phyloP scores from a whole-genome alignment of 306 rosid genomes.

The Rosa multiflora region DNA sequence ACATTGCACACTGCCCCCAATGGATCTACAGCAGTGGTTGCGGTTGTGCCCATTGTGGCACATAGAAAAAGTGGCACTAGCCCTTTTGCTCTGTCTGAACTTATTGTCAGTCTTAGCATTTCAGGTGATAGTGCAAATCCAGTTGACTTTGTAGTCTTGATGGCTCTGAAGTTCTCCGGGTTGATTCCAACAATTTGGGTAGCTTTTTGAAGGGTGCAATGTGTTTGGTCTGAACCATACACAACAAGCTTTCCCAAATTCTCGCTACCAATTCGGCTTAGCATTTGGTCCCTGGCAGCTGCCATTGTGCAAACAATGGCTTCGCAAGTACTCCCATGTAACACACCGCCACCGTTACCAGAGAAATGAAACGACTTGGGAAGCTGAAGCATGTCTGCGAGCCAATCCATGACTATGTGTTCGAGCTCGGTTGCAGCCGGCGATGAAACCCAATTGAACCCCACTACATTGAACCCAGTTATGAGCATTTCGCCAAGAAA shows the following conservation, averaged over 20 bases:
- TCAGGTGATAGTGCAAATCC: conserved; percentile 26
- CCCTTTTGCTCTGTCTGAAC: conserved; percentile 27
- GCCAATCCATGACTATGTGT: conserved; percentile 44
- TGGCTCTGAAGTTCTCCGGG: conserved; percentile 12
- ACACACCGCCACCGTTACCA: conserved; percentile 38
- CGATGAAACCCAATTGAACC: conserved; percentile 46
- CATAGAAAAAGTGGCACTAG: conserved; percentile 30
- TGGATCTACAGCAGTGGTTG: conserved; percentile 40
- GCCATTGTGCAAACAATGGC: conserved; percentile 36
- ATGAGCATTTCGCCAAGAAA: conserved; percentile 41
- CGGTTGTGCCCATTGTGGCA: conserved; percentile 43
- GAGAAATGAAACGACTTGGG: conserved; percentile 39
- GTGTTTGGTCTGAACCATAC: conserved; percentile 49
- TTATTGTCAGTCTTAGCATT: neutral
- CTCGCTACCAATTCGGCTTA: conserved; percentile 18
- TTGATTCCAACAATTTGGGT: conserved; percentile 32
- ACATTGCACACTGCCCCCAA: conserved; percentile 23
- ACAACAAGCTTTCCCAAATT: conserved; percentile 30
- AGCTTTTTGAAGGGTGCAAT: conserved; percentile 34
- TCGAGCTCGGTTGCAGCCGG: conserved; percentile 52
- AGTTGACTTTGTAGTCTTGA: conserved; percentile 23
- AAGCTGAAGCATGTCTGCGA: conserved; percentile 38
- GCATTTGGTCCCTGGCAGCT: conserved; percentile 38
- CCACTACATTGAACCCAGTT: conserved; percentile 34
- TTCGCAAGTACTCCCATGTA: conserved; percentile 44